Conservation (phyloP, 306 rosid genomes). For the Calophaca sinica region DNA sequence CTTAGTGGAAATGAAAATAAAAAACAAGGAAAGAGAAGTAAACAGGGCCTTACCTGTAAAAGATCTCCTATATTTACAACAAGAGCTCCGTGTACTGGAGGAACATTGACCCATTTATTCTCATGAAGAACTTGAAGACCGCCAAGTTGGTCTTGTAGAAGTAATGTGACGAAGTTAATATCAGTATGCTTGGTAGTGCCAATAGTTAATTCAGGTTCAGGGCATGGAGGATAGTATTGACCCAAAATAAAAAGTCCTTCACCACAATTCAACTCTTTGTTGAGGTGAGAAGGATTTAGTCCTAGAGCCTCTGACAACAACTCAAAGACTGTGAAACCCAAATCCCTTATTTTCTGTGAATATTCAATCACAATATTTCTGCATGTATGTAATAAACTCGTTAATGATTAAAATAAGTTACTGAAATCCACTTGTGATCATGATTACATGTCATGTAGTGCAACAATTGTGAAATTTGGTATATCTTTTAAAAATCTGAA, state of each 20-base stretch:
- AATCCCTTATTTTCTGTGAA: too few relatives aligned
- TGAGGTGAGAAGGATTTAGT: slow-evolving; percentile 32
- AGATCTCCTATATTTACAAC: slow-evolving; percentile 40
- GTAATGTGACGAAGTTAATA: slow-evolving; percentile 44
- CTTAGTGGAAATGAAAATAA: too few relatives aligned
- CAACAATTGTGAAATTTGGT: too few relatives aligned
- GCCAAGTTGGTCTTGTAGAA: slow-evolving; percentile 56
- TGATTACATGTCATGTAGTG: too few relatives aligned
- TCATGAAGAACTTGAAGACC: slow-evolving; percentile 54
- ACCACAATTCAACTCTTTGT: slow-evolving; percentile 36
- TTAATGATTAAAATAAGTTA: too few relatives aligned
- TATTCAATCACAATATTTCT: neutral
- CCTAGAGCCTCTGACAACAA: slow-evolving; percentile 58
- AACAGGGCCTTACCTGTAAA: slow-evolving; percentile 26
- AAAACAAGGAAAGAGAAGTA: too few relatives aligned
- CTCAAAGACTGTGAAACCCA: slow-evolving; percentile 50
- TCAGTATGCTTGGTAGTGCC: slow-evolving; percentile 45
- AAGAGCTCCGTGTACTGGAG: slow-evolving; percentile 39
- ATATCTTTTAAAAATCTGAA: too few relatives aligned
- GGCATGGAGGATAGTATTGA: slow-evolving; percentile 41
- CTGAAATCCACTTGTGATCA: too few relatives aligned
- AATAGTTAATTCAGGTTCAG: slow-evolving; percentile 45
- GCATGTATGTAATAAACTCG: too few relatives aligned
- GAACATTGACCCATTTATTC: slow-evolving; percentile 37
- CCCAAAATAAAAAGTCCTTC: slow-evolving; percentile 37